Conservation (phyloP, 352 stramenopile species). For the Pythium aquatile region DNA sequence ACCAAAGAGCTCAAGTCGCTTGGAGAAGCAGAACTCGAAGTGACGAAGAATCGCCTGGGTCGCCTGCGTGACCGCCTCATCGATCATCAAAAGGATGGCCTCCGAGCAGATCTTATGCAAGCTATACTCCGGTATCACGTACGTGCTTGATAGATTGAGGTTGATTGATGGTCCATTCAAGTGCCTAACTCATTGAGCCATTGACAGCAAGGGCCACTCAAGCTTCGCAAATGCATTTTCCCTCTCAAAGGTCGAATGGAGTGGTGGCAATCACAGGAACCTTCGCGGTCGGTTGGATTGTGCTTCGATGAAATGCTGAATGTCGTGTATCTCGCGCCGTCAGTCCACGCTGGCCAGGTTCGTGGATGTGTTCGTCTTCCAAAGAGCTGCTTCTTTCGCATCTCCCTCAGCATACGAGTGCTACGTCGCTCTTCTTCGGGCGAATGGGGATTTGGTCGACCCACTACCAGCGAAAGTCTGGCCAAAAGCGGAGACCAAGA, state of each 20-base stretch:
- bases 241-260: slow-evolving; percentile 57
- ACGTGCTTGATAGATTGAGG: slow-evolving; percentile 12
- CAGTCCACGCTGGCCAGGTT: slow-evolving; percentile 5
- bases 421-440: slow-evolving; percentile 2
- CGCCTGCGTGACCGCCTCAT: slow-evolving; percentile 53
- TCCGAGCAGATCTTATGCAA: slow-evolving; percentile 44
- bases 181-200: neutral
- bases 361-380: slow-evolving; percentile 41
- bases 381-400: slow-evolving; percentile 49
- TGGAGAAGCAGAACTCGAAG: slow-evolving; percentile 59
- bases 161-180: too few relatives aligned
- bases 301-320: slow-evolving; percentile 22
- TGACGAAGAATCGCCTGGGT: slow-evolving; percentile 49
- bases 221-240: slow-evolving; percentile 54
- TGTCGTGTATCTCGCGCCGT: slow-evolving; percentile 25
- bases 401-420: slow-evolving; percentile 33
- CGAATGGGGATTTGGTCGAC: neutral
- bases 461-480: neutral
- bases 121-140: slow-evolving; percentile 51
- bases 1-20: slow-evolving; percentile 44
- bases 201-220: slow-evolving; percentile 45
- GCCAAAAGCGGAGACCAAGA: neutral
- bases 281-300: slow-evolving; percentile 40
- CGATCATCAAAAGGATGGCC: slow-evolving; percentile 42
- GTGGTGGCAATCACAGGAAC: slow-evolving; percentile 57